These are phyloP conservation scores for Colletotrichum horii DNA, from an alignment of 2,329 filamentous ascomycete species.

Conservation along the genomic window DNA sequence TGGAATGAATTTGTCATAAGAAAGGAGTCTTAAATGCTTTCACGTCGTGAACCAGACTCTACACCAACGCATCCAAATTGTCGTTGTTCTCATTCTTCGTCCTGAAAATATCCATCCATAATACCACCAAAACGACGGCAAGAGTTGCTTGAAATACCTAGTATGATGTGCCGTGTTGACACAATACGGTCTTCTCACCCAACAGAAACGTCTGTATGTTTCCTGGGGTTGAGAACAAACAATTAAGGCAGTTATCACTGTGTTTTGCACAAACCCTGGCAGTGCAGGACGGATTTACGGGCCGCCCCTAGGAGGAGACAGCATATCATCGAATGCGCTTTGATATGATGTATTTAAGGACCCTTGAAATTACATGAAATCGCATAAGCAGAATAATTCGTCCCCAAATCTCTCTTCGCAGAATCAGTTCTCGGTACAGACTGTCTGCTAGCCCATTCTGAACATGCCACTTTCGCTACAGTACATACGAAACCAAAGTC, in stretches of 20 bases:
- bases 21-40: background rate
- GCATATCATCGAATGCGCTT: fast-evolving
- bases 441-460: too few species aligned
- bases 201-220: background rate
- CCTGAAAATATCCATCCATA: fast-evolving
- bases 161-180: background rate
- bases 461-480: background rate
- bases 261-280: background rate
- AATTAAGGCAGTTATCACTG: too few species aligned
- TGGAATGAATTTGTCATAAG: background rate
- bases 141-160: background rate
- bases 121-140: background rate
- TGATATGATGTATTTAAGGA: background rate
- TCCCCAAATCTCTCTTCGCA: too few species aligned
- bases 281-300: background rate
- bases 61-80: background rate
- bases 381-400: too few species aligned
- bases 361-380: fast-evolving
- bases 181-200: background rate
- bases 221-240: background rate
- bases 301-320: fast-evolving
- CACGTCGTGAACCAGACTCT: background rate
- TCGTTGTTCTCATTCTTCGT: background rate
- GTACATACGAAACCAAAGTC: background rate
- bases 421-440: fast-evolving